Percentiles rank a stretch among this genome's conserved stretches.
Evolutionary conservation across 2,329 filamentous ascomycete genomes (phyloP).

Genomic region (Diaporthe aspalathi): DNA sequence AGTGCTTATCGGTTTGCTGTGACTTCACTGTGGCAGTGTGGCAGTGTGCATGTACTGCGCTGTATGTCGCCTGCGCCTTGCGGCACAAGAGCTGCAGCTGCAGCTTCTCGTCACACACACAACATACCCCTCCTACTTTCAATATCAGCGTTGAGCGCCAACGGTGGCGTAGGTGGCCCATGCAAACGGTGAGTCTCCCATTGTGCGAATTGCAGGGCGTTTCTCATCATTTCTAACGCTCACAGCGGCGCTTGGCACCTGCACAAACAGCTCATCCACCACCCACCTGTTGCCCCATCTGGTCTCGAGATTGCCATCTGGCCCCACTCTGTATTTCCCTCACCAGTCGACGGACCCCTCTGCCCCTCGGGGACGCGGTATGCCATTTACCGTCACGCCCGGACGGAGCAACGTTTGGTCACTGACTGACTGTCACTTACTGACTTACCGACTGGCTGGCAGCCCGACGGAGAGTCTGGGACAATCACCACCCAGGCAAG

Average conservation of each 20-base stretch:
- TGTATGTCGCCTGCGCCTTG: too few species aligned
- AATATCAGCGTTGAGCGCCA: neutral
- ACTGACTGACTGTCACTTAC: too few species aligned
- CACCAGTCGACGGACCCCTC: neutral
- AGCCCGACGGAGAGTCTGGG: too few species aligned
- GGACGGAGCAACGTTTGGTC: neutral
- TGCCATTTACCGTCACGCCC: slow-evolving; percentile 13
- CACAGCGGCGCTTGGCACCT: slow-evolving; percentile 29
- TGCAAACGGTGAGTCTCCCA: slow-evolving; percentile 17
- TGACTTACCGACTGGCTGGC: too few species aligned
- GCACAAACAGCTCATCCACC: slow-evolving; percentile 36
- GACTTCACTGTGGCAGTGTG: slow-evolving; percentile 7
- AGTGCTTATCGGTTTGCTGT: slow-evolving; percentile 10
- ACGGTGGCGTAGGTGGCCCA: neutral
- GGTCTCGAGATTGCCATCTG: slow-evolving; percentile 22
- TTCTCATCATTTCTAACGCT: slow-evolving; percentile 28
- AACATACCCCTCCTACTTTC: too few species aligned
- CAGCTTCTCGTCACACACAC: too few species aligned
- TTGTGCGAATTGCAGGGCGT: slow-evolving; percentile 16
- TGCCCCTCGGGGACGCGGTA: neutral
- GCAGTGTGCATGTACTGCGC: neutral
- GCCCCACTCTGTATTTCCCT: slow-evolving; percentile 28
- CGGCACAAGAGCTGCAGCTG: too few species aligned
- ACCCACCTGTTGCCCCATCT: slow-evolving; percentile 14
- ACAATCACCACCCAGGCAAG: slow-evolving; percentile 1